Evolutionary conservation across 768 basidiomycete genomes (phyloP).

Genomic region (Rhizopogon rudus): DNA sequence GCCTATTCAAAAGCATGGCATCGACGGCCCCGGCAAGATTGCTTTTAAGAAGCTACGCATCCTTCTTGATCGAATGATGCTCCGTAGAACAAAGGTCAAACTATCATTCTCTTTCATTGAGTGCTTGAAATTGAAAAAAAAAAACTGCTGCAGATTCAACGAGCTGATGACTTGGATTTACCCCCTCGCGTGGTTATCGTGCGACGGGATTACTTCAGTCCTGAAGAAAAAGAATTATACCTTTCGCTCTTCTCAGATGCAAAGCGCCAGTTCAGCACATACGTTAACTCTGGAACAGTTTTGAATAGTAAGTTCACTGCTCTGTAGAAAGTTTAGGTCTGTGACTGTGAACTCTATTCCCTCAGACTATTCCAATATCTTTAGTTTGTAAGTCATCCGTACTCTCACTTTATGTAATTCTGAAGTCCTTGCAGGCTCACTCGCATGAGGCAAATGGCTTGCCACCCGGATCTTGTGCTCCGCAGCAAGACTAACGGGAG

Average conservation of each 20-base stretch:
- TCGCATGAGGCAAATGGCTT: constrained; percentile 94
- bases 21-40: constrained; percentile 67
- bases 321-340: background rate
- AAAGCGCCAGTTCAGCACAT: constrained; percentile 88
- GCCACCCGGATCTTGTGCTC: constrained; percentile 91
- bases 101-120: background rate
- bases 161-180: constrained; percentile 92
- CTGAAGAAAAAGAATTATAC: constrained; percentile 96
- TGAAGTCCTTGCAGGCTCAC: constrained; percentile 58
- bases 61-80: constrained; percentile 92
- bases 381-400: constrained; percentile 54
- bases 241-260: constrained; percentile 89
- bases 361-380: constrained; percentile 85
- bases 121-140: background rate
- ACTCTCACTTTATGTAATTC: background rate
- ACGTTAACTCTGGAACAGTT: constrained; percentile 84
- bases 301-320: constrained; percentile 70
- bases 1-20: constrained; percentile 90
- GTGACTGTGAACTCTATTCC: constrained; percentile 4
- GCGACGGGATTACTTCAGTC: constrained; percentile 88
- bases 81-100: constrained; percentile 77
- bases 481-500: constrained; percentile 76
- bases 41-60: constrained; percentile 94
- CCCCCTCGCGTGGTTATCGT: constrained; percentile 91
- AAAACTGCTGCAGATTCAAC: constrained; percentile 59